Conservation (phyloP, 2,329 filamentous ascomycete species). For the Paraphoma sp. region DNA sequence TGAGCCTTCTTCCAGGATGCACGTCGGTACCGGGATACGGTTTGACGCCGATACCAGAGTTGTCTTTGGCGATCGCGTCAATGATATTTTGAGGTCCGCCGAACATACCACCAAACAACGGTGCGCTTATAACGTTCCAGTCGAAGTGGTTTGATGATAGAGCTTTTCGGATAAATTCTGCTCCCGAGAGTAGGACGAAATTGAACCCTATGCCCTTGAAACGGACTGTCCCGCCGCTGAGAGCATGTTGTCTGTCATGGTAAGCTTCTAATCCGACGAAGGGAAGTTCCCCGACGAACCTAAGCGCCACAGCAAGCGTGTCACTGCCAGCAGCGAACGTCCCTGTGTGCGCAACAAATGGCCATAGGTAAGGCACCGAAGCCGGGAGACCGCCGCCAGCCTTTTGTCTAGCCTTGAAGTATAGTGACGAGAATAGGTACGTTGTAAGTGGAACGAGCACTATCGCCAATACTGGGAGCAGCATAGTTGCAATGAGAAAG, state of each 20-base stretch:
- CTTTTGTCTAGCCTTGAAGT: not conserved
- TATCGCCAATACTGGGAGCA: not conserved
- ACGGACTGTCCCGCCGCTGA: not conserved
- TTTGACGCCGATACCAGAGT: conserved; percentile 14
- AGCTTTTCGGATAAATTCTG: conserved; percentile 9
- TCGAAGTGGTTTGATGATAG: conserved; percentile 3
- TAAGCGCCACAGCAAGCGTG: not conserved
- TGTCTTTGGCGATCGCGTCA: conserved; percentile 4
- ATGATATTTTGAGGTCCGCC: not conserved
- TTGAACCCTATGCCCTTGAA: conserved; percentile 13
- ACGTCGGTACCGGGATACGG: conserved; percentile 15
- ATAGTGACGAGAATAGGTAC: not conserved
- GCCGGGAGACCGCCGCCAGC: not conserved
- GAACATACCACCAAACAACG: conserved; percentile 7
- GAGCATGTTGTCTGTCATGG: not conserved
- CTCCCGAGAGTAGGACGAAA: conserved; percentile 7
- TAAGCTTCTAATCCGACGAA: not conserved
- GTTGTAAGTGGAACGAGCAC: not conserved
- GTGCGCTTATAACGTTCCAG: conserved; percentile 7
- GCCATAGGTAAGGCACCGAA: not conserved
- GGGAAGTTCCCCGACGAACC: not conserved
- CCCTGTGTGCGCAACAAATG: not conserved
- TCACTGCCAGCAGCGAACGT: not conserved
- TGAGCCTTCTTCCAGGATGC: conserved; percentile 8
- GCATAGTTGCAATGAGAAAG: not conserved